Percentiles rank a stretch among this genome's conserved stretches.
phyloP scores from a whole-genome alignment of 441 rosid species.

The Erodium texanum region DNA sequence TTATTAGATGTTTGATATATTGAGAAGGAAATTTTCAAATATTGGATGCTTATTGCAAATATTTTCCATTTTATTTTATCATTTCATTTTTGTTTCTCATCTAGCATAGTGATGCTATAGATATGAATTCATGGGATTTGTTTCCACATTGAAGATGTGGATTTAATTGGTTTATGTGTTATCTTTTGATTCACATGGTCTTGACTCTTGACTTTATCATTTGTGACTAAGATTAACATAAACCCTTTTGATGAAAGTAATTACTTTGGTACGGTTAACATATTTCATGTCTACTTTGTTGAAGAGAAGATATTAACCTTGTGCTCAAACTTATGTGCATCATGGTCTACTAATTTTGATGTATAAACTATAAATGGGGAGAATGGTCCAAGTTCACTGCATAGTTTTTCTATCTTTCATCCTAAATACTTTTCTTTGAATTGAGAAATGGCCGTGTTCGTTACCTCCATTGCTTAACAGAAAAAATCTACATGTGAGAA shows the following conservation, averaged over 20 bases:
- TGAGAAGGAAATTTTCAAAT: background rate
- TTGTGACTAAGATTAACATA: background rate
- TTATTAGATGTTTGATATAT: background rate
- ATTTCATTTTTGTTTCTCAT: background rate
- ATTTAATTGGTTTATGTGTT: background rate
- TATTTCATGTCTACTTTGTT: background rate
- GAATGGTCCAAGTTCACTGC: background rate
- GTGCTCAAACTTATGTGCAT: no score
- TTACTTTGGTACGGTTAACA: background rate
- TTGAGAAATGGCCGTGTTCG: background rate
- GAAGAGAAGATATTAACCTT: background rate
- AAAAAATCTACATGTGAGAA: background rate
- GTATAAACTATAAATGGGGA: background rate
- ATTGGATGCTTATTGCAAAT: background rate
- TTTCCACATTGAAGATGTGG: background rate
- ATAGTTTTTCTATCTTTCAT: background rate
- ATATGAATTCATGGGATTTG: background rate
- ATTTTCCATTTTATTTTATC: background rate
- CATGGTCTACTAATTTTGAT: background rate
- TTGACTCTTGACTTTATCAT: background rate
- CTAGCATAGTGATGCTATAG: background rate
- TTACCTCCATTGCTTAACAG: background rate
- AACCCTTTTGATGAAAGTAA: conserved; percentile 1
- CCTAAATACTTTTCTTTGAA: background rate
- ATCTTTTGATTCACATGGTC: background rate